Conservation (phyloP, 2,329 filamentous ascomycete genomes). For the Phoma herbarum region DNA sequence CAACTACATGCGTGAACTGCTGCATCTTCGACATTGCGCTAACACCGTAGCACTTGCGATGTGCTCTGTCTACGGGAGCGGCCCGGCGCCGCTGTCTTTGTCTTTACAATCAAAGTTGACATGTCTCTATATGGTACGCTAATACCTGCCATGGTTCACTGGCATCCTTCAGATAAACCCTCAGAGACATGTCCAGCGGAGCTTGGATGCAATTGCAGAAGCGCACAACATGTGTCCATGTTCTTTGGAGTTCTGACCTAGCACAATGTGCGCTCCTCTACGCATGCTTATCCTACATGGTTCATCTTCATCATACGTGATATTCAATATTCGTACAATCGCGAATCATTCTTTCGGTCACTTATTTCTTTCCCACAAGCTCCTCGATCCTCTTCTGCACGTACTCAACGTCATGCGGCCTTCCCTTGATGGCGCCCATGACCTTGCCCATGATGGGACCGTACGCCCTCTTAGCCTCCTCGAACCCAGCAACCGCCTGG, state of each 20-base stretch:
- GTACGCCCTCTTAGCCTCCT: slow-evolving; percentile 60
- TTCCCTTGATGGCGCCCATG: slow-evolving; percentile 66
- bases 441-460: slow-evolving; percentile 70
- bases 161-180: not conserved
- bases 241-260: not conserved
- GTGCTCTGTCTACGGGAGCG: slow-evolving; percentile 7
- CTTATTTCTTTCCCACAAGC: slow-evolving; percentile 33
- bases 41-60: not conserved
- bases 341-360: too few relatives aligned
- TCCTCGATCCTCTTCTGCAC: slow-evolving; percentile 69
- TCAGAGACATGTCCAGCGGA: not conserved
- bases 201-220: not conserved
- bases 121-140: not conserved
- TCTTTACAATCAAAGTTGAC: not conserved
- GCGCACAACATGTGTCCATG: too few relatives aligned
- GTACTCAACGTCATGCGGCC: slow-evolving; percentile 69
- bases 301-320: slow-evolving; percentile 11
- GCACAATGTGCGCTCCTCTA: not conserved
- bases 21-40: slow-evolving; percentile 4
- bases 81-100: slow-evolving; percentile 12
- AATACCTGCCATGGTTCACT: not conserved
- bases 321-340: not conserved
- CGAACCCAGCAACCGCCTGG: slow-evolving; percentile 61
- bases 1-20: slow-evolving; percentile 20
- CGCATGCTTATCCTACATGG: slow-evolving; percentile 8